Base-by-base conservation (phyloP, 306 rosid genomes). In the Vigna nakashimae region DNA sequence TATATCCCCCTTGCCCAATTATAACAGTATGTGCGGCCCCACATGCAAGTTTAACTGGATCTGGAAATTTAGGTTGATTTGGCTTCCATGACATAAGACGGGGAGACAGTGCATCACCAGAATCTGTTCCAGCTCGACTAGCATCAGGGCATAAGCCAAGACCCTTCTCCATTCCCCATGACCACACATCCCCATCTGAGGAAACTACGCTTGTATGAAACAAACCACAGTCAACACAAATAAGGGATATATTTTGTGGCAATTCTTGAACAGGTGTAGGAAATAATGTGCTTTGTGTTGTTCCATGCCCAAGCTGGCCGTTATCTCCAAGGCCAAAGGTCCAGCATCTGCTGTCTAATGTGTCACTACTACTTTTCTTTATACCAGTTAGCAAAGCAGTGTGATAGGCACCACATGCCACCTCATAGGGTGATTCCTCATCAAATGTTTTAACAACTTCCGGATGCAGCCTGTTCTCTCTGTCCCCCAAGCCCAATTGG, bases 91-190 rank as follows among this genome's bases (percentile, higher is more conserved):
- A 48, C 80, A 90, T 79, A 63, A 63, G 83, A 52, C 81, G 62
- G 38, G 98, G 98, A 74, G 83, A 88, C 43, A 89, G 48, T 2
- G 97, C 98, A 71, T 94, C 97, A 15, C 98, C 98, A 0, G 91
- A 45, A 84, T 83, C 92, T 24, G 81, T 32, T 64, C 83, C 87
- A 26, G 86, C 65, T 51, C 80, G 91, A 81, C 81, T 81, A 65
- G 97, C 97, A 62, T 86, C 91, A 20, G 97, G 97, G 86, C 97
- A 94, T 50, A 94, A 86, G 68, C 98, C 98, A 51, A 94, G 97
- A 70, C 98, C 98, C 86, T 82, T 92, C 87, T 84, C 95, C 98
- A 94, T 94, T 81, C 98, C 98, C 98, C 98, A 94, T 2, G 92
- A 92, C 97, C 98, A 92, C 75, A 90, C 93, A 76, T 88, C 91